Conservation (phyloP, 495 filamentous ascomycete species). For the Clohesyomyces aquaticus region DNA sequence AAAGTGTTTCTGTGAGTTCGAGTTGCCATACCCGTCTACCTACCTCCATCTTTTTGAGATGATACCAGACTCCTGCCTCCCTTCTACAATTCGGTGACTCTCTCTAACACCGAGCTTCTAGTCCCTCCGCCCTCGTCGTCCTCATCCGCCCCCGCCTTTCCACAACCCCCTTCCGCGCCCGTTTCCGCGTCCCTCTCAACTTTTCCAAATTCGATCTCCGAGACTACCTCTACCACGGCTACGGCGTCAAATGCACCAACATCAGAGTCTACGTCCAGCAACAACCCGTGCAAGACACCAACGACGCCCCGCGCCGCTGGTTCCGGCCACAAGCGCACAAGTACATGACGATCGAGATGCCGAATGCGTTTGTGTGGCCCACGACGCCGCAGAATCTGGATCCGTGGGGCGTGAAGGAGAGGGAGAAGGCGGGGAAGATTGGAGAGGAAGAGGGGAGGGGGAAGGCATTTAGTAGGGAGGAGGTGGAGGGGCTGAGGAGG, state of each 20-base stretch:
- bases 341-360: constrained; percentile 89
- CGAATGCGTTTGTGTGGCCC: constrained; percentile 83
- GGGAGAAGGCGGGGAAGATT: constrained; percentile 35
- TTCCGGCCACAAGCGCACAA: constrained; percentile 70
- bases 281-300: constrained; percentile 59
- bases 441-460: constrained; percentile 38
- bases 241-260: constrained; percentile 66
- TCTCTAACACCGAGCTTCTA: too few species aligned
- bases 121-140: too few species aligned
- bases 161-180: constrained; percentile 75
- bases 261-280: constrained; percentile 82
- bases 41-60: too few species aligned
- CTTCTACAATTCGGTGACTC: too few species aligned
- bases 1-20: constrained; percentile 46
- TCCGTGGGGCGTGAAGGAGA: constrained; percentile 54
- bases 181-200: constrained; percentile 81
- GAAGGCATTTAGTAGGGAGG: constrained; percentile 44
- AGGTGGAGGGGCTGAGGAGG: constrained; percentile 50
- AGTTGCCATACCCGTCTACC: too few species aligned
- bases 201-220: constrained; percentile 91
- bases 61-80: too few species aligned
- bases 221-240: constrained; percentile 81
- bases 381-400: constrained; percentile 60
- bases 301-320: constrained; percentile 48
- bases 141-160: too few species aligned